phyloP scores from a whole-genome alignment of 2,329 filamentous ascomycete genomes.

The Simplicillium aogashimaense region DNA sequence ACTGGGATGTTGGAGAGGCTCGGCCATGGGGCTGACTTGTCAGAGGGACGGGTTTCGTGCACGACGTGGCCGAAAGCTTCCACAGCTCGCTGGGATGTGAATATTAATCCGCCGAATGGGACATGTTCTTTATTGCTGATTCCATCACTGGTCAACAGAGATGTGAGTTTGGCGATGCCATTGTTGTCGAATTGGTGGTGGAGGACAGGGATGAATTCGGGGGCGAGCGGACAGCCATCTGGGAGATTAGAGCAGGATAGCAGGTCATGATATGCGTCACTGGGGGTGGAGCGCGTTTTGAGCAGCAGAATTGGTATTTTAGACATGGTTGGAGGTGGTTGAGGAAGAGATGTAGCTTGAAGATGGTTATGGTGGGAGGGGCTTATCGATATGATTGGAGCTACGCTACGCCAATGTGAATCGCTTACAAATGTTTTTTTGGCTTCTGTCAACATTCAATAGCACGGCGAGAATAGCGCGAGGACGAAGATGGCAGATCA shows the following conservation, averaged over 20 bases:
- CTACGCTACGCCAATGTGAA: neutral
- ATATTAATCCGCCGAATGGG: constrained; percentile 67
- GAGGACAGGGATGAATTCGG: constrained; percentile 67
- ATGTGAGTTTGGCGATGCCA: constrained; percentile 43
- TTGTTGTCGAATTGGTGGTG: constrained; percentile 57
- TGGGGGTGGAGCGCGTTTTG: constrained; percentile 65
- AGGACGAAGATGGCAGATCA: constrained; percentile 29
- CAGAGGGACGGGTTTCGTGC: constrained; percentile 34
- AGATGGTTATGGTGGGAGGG: constrained; percentile 13
- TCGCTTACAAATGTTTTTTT: neutral
- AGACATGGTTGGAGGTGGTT: no score
- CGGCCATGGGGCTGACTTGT: neutral
- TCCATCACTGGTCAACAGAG: constrained; percentile 32
- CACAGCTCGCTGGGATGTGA: constrained; percentile 76
- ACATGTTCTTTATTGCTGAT: constrained; percentile 27
- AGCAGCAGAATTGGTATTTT: constrained; percentile 48
- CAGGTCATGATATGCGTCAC: constrained; percentile 62
- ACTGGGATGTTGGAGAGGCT: constrained; percentile 47
- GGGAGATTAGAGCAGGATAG: constrained; percentile 35
- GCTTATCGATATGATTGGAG: neutral
- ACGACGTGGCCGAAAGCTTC: constrained; percentile 64
- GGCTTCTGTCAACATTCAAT: neutral
- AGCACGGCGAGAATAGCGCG: neutral
- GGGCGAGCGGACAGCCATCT: constrained; percentile 39
- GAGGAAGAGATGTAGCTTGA: no score